Evolutionary conservation across 2,329 filamentous ascomycete species (phyloP).

Genomic region (Leptographium procerum): DNA sequence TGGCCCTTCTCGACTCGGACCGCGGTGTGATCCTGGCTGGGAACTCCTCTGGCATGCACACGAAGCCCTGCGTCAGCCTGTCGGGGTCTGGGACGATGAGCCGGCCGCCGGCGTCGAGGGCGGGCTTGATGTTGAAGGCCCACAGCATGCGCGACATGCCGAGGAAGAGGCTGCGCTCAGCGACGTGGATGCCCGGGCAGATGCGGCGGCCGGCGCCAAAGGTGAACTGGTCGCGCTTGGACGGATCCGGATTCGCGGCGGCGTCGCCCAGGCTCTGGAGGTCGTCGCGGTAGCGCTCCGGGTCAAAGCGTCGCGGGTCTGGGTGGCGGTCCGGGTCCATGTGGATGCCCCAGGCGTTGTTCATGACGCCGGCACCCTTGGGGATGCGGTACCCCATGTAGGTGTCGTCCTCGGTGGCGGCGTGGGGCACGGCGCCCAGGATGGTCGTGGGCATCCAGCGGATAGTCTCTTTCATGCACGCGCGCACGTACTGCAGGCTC

Average conservation of each 20-base stretch:
- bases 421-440: slow-evolving; percentile 37
- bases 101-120: slow-evolving; percentile 18
- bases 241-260: too few species aligned
- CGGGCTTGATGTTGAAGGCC: not conserved
- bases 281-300: too few species aligned
- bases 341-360: too few species aligned
- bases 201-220: slow-evolving; percentile 54
- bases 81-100: slow-evolving; percentile 26
- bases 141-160: not conserved
- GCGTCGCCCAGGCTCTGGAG: too few species aligned
- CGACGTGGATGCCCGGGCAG: slow-evolving; percentile 51
- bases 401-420: slow-evolving; percentile 34
- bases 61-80: slow-evolving; percentile 28
- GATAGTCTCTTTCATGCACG: slow-evolving; percentile 47
- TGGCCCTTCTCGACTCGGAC: slow-evolving; percentile 18
- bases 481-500: slow-evolving; percentile 39
- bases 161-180: slow-evolving; percentile 24
- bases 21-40: slow-evolving; percentile 23
- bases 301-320: slow-evolving; percentile 47
- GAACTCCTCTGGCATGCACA: slow-evolving; percentile 30
- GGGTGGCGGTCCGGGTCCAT: slow-evolving; percentile 54
- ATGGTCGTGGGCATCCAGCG: slow-evolving; percentile 46
- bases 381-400: slow-evolving; percentile 35
- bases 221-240: slow-evolving; percentile 43
- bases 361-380: slow-evolving; percentile 48